Base-by-base conservation (phyloP, 805 yeast genomes). In the Lachancea quebecensis region DNA sequence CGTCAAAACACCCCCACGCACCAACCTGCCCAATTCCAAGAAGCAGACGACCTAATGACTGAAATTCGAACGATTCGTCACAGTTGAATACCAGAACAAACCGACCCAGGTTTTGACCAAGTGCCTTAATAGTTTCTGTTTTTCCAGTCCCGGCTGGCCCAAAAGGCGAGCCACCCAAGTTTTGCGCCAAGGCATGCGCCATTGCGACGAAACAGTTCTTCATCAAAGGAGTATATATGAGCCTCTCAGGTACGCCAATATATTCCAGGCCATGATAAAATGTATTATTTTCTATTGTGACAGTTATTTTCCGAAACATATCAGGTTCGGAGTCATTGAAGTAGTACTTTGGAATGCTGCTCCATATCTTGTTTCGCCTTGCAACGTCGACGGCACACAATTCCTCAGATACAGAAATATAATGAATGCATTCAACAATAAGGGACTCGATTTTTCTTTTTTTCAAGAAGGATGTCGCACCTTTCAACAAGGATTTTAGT, bases 131-230 rank as follows among this genome's bases (percentile, higher is more conserved):
- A 0, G 95, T 75, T 59, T 91, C 98, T 0, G 98, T 91, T 59
- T 91, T 91, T 52, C 98, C 98, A 0, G 98, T 91, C 35, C 98
- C 98, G 2, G 98, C 96, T 1, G 98, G 97, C 0, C 98, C 98
- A 62, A 84, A 80, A 0, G 95, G 83, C 1, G 95, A 83, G 0
- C 95, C 95, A n/a, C 98, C 98, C 8, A 79, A 68, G 31, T 74
- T 75, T 53, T 81, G 87, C 30, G 77, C 74, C 14, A 89, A 60
- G 0, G 97, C 90, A 48, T 82, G 84, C 0, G 85, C 70, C 79
- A 90, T 77, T 0, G 89, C 68, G 8, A 82, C 59, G 58, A 75
- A 87, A 46, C 87, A 77, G 5, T 73, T 68, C 39, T 78, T 77
- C 7, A 85, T 71, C 15, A 87, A 68, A 1, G 91, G 87, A 0